Percentiles rank a stretch among this genome's conserved stretches.
phyloP scores from a whole-genome alignment of 1,284 basidiomycete genomes.

The Marasmius tenuissimus region DNA sequence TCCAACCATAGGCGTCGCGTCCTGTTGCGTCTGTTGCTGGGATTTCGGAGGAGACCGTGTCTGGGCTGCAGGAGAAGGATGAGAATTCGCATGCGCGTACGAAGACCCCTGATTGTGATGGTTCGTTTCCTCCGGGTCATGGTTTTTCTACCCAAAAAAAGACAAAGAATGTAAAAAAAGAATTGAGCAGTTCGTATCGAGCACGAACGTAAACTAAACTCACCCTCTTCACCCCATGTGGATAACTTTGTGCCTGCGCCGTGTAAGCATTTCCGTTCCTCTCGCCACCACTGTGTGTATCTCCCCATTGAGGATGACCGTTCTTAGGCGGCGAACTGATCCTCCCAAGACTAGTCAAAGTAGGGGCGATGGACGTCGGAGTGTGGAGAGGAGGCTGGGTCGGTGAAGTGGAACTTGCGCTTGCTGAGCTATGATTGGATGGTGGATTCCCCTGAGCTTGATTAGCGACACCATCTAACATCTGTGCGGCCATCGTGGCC shows the following conservation, averaged over 20 bases:
- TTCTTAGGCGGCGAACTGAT: not conserved
- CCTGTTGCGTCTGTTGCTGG: not conserved
- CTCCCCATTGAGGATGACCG: not conserved
- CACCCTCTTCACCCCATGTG: not conserved
- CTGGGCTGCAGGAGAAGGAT: not conserved
- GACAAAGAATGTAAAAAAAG: not conserved
- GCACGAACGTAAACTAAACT: not conserved
- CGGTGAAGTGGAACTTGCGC: not conserved
- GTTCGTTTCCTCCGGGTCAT: not conserved
- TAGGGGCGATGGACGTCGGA: not conserved
- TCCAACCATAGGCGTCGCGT: not conserved
- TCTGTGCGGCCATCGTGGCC: conserved; percentile 50
- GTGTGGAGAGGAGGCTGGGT: not conserved
- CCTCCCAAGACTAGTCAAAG: not conserved
- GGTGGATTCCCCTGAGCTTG: not conserved
- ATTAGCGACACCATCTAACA: conserved; percentile 35
- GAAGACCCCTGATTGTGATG: not conserved
- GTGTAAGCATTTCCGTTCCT: not conserved
- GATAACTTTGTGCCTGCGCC: not conserved
- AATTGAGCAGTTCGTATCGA: not conserved
- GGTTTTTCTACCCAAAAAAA: not conserved
- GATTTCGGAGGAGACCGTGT: not conserved
- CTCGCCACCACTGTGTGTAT: not conserved
- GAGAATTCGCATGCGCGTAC: not conserved
- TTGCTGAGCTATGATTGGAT: not conserved